Conservation (phyloP, 2,329 filamentous ascomycete genomes). For the Colletotrichum tanaceti region DNA sequence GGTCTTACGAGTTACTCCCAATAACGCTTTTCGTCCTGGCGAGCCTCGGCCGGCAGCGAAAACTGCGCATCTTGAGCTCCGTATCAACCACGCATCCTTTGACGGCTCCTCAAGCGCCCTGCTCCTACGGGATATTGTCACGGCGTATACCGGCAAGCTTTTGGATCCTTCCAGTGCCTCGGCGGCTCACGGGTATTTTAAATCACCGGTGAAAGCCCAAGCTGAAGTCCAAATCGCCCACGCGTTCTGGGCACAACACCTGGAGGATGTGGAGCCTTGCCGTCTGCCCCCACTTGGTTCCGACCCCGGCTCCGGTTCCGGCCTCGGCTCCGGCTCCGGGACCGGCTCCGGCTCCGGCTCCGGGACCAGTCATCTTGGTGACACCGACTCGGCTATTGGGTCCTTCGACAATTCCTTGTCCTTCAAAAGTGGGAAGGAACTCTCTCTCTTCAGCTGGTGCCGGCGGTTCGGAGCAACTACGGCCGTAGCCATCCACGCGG, state of each 20-base stretch:
- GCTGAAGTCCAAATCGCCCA: not conserved
- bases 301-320: not conserved
- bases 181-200: not conserved
- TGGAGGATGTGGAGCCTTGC: not conserved
- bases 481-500: not conserved
- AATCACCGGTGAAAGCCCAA: not conserved
- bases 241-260: not conserved
- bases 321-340: too few species aligned
- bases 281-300: not conserved
- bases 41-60: not conserved
- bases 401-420: not conserved
- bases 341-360: not conserved
- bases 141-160: not conserved
- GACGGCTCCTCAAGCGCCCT: not conserved
- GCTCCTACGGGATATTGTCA: not conserved
- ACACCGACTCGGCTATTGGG: not conserved
- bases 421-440: not conserved
- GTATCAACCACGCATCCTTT: not conserved
- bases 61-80: not conserved
- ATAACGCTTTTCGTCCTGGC: not conserved
- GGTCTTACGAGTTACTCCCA: not conserved
- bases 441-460: not conserved
- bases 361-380: not conserved
- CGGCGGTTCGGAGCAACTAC: not conserved
- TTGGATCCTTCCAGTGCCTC: not conserved